A percentile compares a stretch with the other conserved stretches of the same genome.
phyloP scores from a whole-genome alignment of 192 early-diverging fungal genomes.

The Funneliformis mosseae region DNA sequence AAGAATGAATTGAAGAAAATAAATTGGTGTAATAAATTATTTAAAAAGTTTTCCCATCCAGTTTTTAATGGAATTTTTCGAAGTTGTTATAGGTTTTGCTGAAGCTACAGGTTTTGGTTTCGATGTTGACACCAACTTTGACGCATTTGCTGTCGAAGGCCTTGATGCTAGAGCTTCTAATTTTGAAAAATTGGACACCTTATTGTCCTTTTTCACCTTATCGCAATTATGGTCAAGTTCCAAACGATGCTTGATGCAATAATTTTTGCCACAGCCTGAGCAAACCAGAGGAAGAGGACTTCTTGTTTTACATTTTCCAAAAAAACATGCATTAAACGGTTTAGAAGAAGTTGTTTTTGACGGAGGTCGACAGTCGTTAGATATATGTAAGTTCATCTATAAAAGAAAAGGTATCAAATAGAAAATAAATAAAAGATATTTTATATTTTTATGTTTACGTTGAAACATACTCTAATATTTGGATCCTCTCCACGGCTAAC shows the following conservation, averaged over 20 bases:
- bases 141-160: neutral
- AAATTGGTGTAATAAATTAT: neutral
- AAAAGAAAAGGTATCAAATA: neutral
- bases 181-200: neutral
- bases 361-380: constrained; percentile 53
- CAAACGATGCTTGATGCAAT: constrained; percentile 81
- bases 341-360: constrained; percentile 51
- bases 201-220: constrained; percentile 23
- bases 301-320: constrained; percentile 65
- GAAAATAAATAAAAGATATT: neutral
- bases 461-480: constrained; percentile 51
- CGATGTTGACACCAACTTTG: neutral
- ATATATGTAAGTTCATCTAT: constrained; percentile 67
- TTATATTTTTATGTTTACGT: neutral
- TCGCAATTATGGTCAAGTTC: constrained; percentile 72
- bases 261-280: constrained; percentile 61
- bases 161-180: neutral
- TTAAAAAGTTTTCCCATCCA: neutral
- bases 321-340: constrained; percentile 62
- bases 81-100: neutral
- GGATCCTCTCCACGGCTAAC: constrained; percentile 72
- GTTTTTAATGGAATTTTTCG: neutral
- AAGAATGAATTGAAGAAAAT: neutral
- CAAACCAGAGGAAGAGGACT: constrained; percentile 71
- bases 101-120: neutral